These are phyloP conservation scores for Durusdinium trenchii DNA, from an alignment of 73 alveolate species.

Conservation along the genomic window DNA sequence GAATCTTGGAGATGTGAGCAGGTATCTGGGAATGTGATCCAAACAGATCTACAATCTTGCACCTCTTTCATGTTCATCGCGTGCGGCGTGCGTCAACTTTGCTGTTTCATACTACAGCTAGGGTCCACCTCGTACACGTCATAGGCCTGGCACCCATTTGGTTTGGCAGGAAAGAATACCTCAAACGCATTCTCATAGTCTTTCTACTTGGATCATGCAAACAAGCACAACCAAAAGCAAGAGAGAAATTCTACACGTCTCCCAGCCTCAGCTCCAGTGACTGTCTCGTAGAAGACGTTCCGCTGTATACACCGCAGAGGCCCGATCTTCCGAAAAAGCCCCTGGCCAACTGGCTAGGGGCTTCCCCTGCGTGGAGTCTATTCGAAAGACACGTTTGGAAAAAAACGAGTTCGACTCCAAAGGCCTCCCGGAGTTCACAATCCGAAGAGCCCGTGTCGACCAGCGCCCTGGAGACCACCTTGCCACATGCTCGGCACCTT, in stretches of 20 bases:
- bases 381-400: neutral
- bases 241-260: neutral
- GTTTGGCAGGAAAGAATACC: neutral
- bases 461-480: constrained; percentile 75
- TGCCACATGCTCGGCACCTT: neutral
- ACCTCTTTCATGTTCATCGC: too few relatives aligned
- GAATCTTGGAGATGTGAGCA: too few relatives aligned
- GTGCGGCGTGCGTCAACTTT: neutral
- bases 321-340: constrained; percentile 57
- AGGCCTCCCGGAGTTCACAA: constrained; percentile 84
- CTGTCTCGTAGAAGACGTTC: constrained; percentile 72
- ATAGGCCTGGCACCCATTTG: constrained; percentile 10
- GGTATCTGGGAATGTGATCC: too few relatives aligned
- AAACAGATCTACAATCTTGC: too few relatives aligned
- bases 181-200: neutral
- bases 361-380: neutral
- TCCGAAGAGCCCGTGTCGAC: constrained; percentile 82
- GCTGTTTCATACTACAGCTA: neutral
- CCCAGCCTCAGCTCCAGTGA: constrained; percentile 63
- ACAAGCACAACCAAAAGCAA: neutral
- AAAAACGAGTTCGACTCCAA: neutral
- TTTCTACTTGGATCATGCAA: neutral
- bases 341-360: neutral
- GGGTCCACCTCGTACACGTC: constrained; percentile 20
- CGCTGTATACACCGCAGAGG: constrained; percentile 33